Base-by-base conservation (phyloP, 1,284 basidiomycete species). In the Cryptococcus wingfieldii region DNA sequence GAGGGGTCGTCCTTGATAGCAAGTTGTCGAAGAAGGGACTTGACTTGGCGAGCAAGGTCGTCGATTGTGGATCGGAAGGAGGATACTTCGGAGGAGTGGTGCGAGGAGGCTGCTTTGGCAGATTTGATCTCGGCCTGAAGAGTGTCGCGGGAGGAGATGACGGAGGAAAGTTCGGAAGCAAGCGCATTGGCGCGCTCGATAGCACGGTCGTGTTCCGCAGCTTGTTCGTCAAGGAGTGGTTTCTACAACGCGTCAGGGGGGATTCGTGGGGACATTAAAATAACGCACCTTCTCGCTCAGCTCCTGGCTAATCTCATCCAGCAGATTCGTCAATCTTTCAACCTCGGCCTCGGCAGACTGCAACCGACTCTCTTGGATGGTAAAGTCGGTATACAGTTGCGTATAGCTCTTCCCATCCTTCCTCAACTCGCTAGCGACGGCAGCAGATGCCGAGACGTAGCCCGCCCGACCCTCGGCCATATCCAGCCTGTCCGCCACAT, bases 11-110 rank as follows among this genome's bases (percentile, higher is more conserved):
- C 86, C 13, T 83, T 82, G 23, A 92, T 81, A 8, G 86, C 86
- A 39, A 96, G 80, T 63, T 93, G 88, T 48, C 87, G 87, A 4
- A 88, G 79, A 6, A 98, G 82, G 0, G 79, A 77, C 62, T 90
- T 88, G 7, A 97, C 83, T 74, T 98, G 95, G 0, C 86, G 84
- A 19, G 89, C 86, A 12, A 97, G 84, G 70, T 98, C 95, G 52
- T 86, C 82, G 12, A 94, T 82, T 66, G 91, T 89, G 56, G 83
- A 81, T 66, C 88, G 83, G 43, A 96, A 81, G 8, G 89, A 79
- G 4, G 82, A 79, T 58, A 86, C 86, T 76, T 95, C 91, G 23
- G 83, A 81, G 28, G 77, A 76, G 14, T 83, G 83, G 67, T 85
- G 85, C 16, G 77, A 69, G 10, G 86, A 76, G 62, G 86, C 86